Base-by-base conservation (phyloP, 495 filamentous ascomycete genomes). In the Penicillium silybi region DNA sequence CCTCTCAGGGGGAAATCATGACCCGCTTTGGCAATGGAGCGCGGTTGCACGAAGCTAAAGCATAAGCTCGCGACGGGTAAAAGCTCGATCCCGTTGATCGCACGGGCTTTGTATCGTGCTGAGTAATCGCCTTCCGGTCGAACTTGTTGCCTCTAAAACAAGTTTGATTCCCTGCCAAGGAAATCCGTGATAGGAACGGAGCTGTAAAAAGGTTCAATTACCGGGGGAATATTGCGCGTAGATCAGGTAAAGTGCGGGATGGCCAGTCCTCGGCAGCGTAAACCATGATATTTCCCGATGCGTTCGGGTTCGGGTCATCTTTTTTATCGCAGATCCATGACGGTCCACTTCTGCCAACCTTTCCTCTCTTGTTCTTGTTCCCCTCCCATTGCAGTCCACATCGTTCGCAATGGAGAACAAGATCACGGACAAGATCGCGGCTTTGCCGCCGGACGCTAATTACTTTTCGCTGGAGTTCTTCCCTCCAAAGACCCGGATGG, bases 391-490 rank as follows among this genome's bases (percentile, higher is more conserved):
- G 58, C 52, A 32, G 25, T 41, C 22, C 42, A 48, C 47, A 50
- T 37, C n/a, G 16, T 38, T 49, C 44, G 87, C 86, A 61, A 66
- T 66, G 63, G 63, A 61, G 63, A 66, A 93, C 71, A 96, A 90
- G 71, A 90, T 98, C 65, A 96, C 90, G 47, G 87, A 95, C 77
- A 97, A 97, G 80, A 91, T 97, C 62, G 88, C 88, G 70, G 89
- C 90, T 54, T 72, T 98, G 72, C 88, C 89, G 65, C 80, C 85
- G 34, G 83, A 87, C 69, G 80, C 80, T 46, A 83, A 83, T 61
- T 98, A 92, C 77, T 92, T 96, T 73, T 97, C 95, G 27, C 85
- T 97, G 58, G 95, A 98, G 75, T 98, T 98, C 82, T 97, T 98
- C 71, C 93, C 93, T 48, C 95, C 95, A 46, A 97, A 96, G 73